Conservation (phyloP, 2,329 filamentous ascomycete genomes). For the Apiospora malaysiana region DNA sequence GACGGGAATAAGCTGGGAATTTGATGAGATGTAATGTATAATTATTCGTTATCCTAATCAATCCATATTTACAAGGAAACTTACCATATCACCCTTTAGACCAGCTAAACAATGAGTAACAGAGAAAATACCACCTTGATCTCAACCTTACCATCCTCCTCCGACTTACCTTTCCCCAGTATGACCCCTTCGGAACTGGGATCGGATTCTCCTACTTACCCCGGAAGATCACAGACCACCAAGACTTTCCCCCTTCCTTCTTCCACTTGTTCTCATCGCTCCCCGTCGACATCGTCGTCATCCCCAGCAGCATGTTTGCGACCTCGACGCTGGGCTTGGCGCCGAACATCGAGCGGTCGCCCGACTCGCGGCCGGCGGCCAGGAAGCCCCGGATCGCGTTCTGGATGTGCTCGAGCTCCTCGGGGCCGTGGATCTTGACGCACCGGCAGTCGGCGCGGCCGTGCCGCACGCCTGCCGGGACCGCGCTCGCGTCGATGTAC, state of each 20-base stretch:
- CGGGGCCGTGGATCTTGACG: constrained; percentile 16
- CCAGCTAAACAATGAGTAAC: not conserved
- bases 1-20: too few relatives aligned
- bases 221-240: not conserved
- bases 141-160: not conserved
- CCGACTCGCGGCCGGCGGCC: not conserved
- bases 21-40: not conserved
- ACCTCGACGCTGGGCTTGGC: constrained; percentile 14
- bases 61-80: not conserved
- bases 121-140: not conserved
- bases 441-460: not conserved
- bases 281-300: not conserved
- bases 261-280: not conserved
- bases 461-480: constrained; percentile 4
- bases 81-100: not conserved
- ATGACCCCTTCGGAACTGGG: too few relatives aligned
- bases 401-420: constrained; percentile 1
- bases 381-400: not conserved
- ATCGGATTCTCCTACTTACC: not conserved
- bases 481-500: constrained; percentile 9
- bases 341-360: not conserved
- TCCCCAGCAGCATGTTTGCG: constrained; percentile 1
- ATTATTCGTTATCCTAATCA: too few relatives aligned
- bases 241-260: constrained; percentile 4
- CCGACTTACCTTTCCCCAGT: not conserved